phyloP scores from a whole-genome alignment of 2,329 filamentous ascomycete species.

The Calonectria hawksworthii region DNA sequence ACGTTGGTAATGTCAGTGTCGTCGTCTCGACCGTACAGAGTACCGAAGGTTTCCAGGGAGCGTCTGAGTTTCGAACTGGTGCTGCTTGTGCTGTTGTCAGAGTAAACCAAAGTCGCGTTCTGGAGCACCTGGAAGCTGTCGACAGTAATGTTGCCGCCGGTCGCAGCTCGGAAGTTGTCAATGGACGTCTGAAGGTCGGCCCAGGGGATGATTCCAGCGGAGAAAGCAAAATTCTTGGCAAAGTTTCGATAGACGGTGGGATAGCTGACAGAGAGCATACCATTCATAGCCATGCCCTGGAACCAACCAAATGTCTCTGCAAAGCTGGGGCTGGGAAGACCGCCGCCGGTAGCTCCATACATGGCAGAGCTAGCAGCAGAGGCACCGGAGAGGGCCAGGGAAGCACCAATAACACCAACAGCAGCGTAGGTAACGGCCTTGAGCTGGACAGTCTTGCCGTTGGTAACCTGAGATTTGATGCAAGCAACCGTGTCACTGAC shows the following conservation, averaged over 20 bases:
- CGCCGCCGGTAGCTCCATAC: slow-evolving; percentile 68
- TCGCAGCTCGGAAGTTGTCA: slow-evolving; percentile 83
- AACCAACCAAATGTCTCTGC: slow-evolving; percentile 90
- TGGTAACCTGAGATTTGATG: slow-evolving; percentile 83
- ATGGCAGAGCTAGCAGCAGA: slow-evolving; percentile 76
- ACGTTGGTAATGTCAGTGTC: slow-evolving; percentile 49
- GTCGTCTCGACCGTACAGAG: slow-evolving; percentile 65
- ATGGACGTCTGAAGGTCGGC: slow-evolving; percentile 83
- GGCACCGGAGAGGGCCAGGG: slow-evolving; percentile 79
- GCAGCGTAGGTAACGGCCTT: slow-evolving; percentile 87
- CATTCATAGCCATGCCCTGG: slow-evolving; percentile 93
- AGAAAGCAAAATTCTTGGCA: slow-evolving; percentile 93
- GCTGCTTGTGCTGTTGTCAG: slow-evolving; percentile 68
- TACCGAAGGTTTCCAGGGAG: slow-evolving; percentile 59
- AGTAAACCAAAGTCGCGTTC: slow-evolving; percentile 82
- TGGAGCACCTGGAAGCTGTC: slow-evolving; percentile 81
- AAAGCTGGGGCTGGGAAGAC: slow-evolving; percentile 84
- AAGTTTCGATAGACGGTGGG: slow-evolving; percentile 92
- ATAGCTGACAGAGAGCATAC: slow-evolving; percentile 93
- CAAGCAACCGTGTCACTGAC: slow-evolving; percentile 81
- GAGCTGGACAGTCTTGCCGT: slow-evolving; percentile 85
- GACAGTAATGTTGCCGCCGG: slow-evolving; percentile 89
- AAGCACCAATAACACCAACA: slow-evolving; percentile 87
- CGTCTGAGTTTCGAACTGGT: slow-evolving; percentile 62
- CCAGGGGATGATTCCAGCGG: slow-evolving; percentile 87